Evolutionary conservation across 352 stramenopile genomes (phyloP).

Genomic region (Phytophthora brassicae): DNA sequence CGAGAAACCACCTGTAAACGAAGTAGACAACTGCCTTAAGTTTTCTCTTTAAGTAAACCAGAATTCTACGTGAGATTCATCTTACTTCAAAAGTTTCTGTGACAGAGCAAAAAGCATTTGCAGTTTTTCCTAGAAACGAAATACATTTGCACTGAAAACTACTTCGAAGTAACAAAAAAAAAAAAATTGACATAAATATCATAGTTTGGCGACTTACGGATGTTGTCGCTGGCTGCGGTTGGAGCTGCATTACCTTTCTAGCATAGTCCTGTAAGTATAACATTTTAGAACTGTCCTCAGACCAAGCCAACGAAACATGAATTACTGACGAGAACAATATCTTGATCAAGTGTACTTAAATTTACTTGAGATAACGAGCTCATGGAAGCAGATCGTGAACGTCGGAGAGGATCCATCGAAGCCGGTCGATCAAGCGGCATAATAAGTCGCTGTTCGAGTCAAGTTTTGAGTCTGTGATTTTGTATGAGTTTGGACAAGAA

Average conservation of each 20-base stretch:
- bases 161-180: too few species aligned
- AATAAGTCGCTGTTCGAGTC: background rate
- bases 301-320: background rate
- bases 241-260: constrained; percentile 36
- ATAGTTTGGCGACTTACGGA: constrained; percentile 1
- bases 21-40: background rate
- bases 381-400: constrained; percentile 33
- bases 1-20: constrained; percentile 30
- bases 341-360: constrained; percentile 27
- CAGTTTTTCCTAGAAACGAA: constrained; percentile 30
- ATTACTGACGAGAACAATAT: constrained; percentile 28
- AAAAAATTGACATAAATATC: background rate
- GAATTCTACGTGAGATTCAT: background rate
- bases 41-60: background rate
- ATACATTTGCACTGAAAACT: too few species aligned
- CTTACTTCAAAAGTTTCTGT: constrained; percentile 39
- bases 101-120: constrained; percentile 44
- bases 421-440: constrained; percentile 10
- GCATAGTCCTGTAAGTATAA: constrained; percentile 29
- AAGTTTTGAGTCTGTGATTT: background rate
- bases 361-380: constrained; percentile 37
- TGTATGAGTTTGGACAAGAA: constrained; percentile 6
- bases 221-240: constrained; percentile 26
- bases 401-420: constrained; percentile 23
- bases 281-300: background rate